Base-by-base conservation (phyloP, 257 asterid genomes). In the Solanum stenotomum region DNA sequence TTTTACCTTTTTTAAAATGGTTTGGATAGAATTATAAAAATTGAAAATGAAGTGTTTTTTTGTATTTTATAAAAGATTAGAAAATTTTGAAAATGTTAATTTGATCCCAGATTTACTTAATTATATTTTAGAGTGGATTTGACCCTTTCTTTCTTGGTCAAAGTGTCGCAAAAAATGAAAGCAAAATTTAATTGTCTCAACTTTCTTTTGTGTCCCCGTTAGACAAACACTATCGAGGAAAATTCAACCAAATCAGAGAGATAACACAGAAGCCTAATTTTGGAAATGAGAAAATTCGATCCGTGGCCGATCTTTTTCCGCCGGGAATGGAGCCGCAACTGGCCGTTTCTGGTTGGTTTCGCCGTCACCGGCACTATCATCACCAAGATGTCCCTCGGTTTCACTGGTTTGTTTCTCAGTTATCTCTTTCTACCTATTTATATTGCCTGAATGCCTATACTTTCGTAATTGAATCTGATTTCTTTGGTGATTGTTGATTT, bases 341-440 rank as follows among this genome's bases (percentile, higher is more conserved):
- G 90, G 91, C 91, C 91, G 16, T 90, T 90, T 70, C 91, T 90
- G n/a, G 91, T 89, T 29, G 91, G 92, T 10, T 90, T 90, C 83
- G 90, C 92, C 83, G 22, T 90, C 88, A 87, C 91, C n/a, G 92
- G 92, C 77, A 22, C 90, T 83, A 82, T 90, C 75, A 89, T 90
- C 83, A 87, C 91, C 79, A 90, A 90, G 49, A 49, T 90, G 25
- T 85, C 91, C 87, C 90, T 87, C 76, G 90, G 91, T 16, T 87
- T 89, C 42, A 89, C 89, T 65, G 92, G 92, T 90, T 16, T 70
- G 61, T 52, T 0, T 14, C 37, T 52, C 5, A 56, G 13, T 61
- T 65, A 11, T 49, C 42, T 11, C 20, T 6, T 76, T 37, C 56
- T 27, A 16, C 49, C 20, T 34, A 3, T 38, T 29, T 35, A 15